Percentiles rank a stretch among this genome's conserved stretches.
These are phyloP conservation scores for Cokeromyces recurvatus DNA, from an alignment of 371 early-diverging fungal genomes.

Conservation along the genomic window DNA sequence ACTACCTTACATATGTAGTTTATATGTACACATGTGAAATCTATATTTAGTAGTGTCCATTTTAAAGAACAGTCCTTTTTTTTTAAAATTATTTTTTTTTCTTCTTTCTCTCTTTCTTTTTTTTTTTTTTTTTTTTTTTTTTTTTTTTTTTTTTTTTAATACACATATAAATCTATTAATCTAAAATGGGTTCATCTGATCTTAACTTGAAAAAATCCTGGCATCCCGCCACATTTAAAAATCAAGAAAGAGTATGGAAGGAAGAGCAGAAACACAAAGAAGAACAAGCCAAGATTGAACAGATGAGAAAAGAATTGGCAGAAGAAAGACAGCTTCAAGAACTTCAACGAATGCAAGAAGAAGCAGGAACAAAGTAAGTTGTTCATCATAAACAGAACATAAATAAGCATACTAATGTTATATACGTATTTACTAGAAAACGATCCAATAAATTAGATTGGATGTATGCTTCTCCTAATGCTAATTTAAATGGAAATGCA, in stretches of 20 bases:
- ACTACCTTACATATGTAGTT: too few relatives aligned
- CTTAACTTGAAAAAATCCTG: conserved; percentile 91
- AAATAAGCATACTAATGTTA: background rate
- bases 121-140: too few relatives aligned
- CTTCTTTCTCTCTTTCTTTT: background rate
- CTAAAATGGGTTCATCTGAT: conserved; percentile 64
- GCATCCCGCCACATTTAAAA: conserved; percentile 91
- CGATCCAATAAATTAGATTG: conserved; percentile 82
- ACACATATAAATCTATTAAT: too few relatives aligned
- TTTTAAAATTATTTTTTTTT: too few relatives aligned
- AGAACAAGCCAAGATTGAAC: conserved; percentile 82
- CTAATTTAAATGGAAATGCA: conserved; percentile 44
- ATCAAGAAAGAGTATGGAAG: conserved; percentile 91
- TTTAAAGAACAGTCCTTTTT: too few relatives aligned
- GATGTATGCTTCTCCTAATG: conserved; percentile 87
- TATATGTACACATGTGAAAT: too few relatives aligned
- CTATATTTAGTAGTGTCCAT: too few relatives aligned
- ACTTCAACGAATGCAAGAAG: conserved; percentile 76
- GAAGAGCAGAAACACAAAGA: conserved; percentile 80
- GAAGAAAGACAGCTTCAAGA: conserved; percentile 90
- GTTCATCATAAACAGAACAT: too few relatives aligned
- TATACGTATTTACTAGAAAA: conserved; percentile 36
- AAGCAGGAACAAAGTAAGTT: conserved; percentile 59
- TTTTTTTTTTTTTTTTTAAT: too few relatives aligned
- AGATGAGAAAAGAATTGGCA: conserved; percentile 86